These are phyloP conservation scores for Begonia loranthoides DNA, from an alignment of 306 rosid species.

Conservation along the genomic window DNA sequence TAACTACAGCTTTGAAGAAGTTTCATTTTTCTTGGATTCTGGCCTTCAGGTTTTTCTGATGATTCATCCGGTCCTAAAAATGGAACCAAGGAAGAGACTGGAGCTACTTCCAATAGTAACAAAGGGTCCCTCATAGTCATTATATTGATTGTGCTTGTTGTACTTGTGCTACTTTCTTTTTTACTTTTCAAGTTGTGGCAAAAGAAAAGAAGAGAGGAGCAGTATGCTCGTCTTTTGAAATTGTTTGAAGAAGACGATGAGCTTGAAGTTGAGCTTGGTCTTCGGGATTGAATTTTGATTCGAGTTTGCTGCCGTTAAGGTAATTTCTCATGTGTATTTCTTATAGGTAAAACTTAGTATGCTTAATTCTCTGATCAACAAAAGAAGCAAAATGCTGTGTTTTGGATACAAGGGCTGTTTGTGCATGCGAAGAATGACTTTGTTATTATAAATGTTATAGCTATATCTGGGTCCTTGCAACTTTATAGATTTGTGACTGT, in stretches of 20 bases:
- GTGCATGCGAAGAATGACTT: too few species aligned
- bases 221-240: slow-evolving; percentile 63
- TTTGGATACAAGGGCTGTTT: too few species aligned
- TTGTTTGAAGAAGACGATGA: slow-evolving; percentile 84
- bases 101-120: slow-evolving; percentile 14
- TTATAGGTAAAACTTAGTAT: too few species aligned
- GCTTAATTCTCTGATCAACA: too few species aligned
- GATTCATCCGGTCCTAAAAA: slow-evolving; percentile 25
- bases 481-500: too few species aligned
- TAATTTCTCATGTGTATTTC: slow-evolving; percentile 1
- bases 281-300: slow-evolving; percentile 33
- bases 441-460: too few species aligned
- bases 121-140: slow-evolving; percentile 24
- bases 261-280: slow-evolving; percentile 79
- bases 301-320: slow-evolving; percentile 20
- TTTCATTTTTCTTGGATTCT: neutral
- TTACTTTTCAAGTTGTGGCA: slow-evolving; percentile 60
- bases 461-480: too few species aligned
- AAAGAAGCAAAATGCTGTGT: too few species aligned
- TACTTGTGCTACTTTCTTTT: slow-evolving; percentile 20
- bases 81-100: slow-evolving; percentile 10
- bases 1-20: neutral
- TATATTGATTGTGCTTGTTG: slow-evolving; percentile 24
- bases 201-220: slow-evolving; percentile 79
- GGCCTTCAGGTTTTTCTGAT: slow-evolving; percentile 35